Conservation (phyloP, 169 alveolate species). For the Ichthyophthirius multifiliis region DNA sequence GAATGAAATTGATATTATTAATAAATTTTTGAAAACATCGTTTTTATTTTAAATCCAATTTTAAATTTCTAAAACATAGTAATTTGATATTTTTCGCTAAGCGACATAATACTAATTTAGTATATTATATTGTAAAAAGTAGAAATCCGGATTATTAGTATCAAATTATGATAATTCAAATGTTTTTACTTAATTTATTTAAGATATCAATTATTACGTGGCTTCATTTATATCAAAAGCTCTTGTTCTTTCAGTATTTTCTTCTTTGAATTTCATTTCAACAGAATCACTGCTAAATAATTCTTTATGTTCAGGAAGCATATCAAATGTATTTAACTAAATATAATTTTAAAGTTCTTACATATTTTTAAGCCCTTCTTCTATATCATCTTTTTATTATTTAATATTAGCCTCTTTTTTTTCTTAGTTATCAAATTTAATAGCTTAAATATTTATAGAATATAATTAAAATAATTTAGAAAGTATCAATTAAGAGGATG, state of each 20-base stretch:
- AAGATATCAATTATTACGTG: neutral
- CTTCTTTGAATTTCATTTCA: neutral
- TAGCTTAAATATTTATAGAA: no score
- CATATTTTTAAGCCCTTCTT: neutral
- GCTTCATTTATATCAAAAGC: neutral
- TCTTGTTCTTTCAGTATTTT: neutral
- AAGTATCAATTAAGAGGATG: neutral
- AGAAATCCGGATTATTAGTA: neutral
- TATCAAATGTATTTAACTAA: neutral
- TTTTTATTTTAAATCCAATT: neutral
- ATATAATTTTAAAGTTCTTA: neutral
- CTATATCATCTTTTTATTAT: neutral
- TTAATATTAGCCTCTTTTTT: neutral
- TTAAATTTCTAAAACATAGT: neutral
- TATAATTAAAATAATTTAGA: neutral
- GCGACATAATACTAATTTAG: neutral
- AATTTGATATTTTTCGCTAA: neutral
- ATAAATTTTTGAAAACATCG: neutral
- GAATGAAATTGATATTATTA: neutral
- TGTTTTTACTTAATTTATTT: neutral
- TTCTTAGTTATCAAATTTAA: neutral
- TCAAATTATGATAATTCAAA: neutral
- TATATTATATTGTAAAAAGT: neutral
- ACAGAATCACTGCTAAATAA: neutral
- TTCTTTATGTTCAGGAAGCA: neutral